These are phyloP conservation scores for Pythium rhizo-oryzae DNA, from an alignment of 352 stramenopile species.

Conservation along the genomic window DNA sequence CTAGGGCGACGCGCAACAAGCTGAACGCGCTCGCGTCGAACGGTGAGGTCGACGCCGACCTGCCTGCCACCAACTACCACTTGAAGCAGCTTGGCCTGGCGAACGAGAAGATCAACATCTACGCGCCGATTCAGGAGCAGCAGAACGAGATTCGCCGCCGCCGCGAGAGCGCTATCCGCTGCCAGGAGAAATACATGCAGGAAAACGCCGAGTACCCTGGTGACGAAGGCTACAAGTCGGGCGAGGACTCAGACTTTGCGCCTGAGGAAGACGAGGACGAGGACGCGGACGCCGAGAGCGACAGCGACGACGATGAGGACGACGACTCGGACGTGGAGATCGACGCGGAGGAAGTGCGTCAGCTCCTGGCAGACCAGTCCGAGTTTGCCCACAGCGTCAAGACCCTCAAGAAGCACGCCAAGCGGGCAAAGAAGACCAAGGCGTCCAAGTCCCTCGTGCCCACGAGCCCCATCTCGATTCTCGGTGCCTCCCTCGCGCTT, in stretches of 20 bases:
- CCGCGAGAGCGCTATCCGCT: conserved; percentile 50
- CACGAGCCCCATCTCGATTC: conserved; percentile 33
- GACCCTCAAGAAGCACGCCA: conserved; percentile 44
- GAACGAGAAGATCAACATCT: conserved; percentile 82
- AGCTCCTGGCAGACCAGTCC: conserved; percentile 25
- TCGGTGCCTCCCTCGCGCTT: conserved; percentile 40
- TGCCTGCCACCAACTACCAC: conserved; percentile 75
- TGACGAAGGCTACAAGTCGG: conserved; percentile 53
- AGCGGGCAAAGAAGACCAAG: conserved; percentile 36
- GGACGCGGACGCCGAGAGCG: conserved; percentile 17
- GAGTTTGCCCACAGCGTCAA: conserved; percentile 19
- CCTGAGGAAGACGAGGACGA: conserved; percentile 46
- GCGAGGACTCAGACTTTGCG: conserved; percentile 64
- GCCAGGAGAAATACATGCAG: conserved; percentile 47
- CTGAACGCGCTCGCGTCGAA: conserved; percentile 33
- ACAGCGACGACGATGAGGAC: conserved; percentile 29
- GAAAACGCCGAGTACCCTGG: conserved; percentile 31
- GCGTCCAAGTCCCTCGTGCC: conserved; percentile 8
- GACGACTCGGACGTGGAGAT: conserved; percentile 52
- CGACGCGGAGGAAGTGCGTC: conserved; percentile 44
- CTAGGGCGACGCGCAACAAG: conserved; percentile 42
- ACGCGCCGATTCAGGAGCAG: conserved; percentile 65
- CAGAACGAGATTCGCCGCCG: conserved; percentile 64
- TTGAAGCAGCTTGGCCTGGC: conserved; percentile 70
- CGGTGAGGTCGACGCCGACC: neutral